Conservation (phyloP, 2,329 filamentous ascomycete genomes). For the Fusarium hainanense region DNA sequence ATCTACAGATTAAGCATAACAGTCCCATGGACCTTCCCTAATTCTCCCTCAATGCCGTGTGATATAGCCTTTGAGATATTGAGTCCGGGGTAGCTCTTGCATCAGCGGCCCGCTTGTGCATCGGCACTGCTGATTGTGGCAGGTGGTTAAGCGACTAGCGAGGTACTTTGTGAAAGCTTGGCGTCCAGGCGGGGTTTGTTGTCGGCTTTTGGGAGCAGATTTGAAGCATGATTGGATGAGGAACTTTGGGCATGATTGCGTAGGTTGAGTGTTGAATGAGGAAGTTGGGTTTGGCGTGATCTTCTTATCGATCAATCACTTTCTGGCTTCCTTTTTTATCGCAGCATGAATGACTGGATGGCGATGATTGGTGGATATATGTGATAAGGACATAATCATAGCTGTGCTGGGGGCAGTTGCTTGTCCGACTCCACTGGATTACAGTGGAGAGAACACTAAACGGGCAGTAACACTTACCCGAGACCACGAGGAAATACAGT, state of each 20-base stretch:
- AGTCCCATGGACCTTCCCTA: slow-evolving; percentile 27
- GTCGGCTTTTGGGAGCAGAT: not conserved
- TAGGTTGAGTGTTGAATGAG: not conserved
- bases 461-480: not conserved
- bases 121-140: slow-evolving; percentile 34
- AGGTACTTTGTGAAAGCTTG: slow-evolving; percentile 37
- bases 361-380: not conserved
- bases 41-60: slow-evolving; percentile 22
- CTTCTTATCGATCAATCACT: not conserved
- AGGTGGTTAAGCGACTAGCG: slow-evolving; percentile 13
- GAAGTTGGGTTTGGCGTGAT: not conserved
- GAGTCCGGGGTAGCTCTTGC: slow-evolving; percentile 11
- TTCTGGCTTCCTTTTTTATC: not conserved
- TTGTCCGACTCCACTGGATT: not conserved
- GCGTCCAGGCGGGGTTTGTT: slow-evolving; percentile 24
- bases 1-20: slow-evolving; percentile 18
- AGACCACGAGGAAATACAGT: not conserved
- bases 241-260: slow-evolving; percentile 2
- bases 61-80: slow-evolving; percentile 3
- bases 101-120: slow-evolving; percentile 27
- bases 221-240: not conserved
- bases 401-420: not conserved
- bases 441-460: not conserved
- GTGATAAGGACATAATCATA: not conserved
- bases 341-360: accelerated